Percentiles rank a stretch among this genome's conserved stretches.
These are phyloP conservation scores for Trichoderma virens DNA, from an alignment of 495 filamentous ascomycete species.

Conservation along the genomic window DNA sequence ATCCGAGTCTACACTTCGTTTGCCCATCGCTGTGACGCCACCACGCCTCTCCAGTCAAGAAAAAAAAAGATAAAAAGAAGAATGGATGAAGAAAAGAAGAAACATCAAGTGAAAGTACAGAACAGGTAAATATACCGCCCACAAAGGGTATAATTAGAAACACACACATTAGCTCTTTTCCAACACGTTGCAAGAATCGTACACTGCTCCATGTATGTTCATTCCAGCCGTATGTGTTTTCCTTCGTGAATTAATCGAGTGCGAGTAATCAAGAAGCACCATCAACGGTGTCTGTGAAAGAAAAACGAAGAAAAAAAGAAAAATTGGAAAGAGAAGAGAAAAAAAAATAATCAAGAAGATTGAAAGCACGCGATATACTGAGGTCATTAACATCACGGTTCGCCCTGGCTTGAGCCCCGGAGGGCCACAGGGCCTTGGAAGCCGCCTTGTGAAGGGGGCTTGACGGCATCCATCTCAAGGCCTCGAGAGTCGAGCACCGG, in stretches of 20 bases:
- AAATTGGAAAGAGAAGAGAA: background rate
- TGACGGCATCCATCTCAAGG: slow-evolving; percentile 40
- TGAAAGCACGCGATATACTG: background rate
- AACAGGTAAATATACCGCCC: background rate
- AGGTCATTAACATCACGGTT: background rate
- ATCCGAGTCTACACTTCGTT: slow-evolving; percentile 2
- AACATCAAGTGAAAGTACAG: background rate
- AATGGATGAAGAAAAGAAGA: background rate
- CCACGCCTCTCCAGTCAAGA: background rate
- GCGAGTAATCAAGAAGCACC: background rate
- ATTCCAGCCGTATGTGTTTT: background rate
- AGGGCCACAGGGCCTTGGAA: slow-evolving; percentile 4
- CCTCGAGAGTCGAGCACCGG: slow-evolving; percentile 15
- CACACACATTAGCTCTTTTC: slow-evolving; percentile 6
- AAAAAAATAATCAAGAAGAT: background rate
- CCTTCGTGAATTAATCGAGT: background rate
- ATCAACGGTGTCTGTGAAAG: background rate
- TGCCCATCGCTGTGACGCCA: slow-evolving; percentile 1
- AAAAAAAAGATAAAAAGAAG: background rate
- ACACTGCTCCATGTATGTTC: slow-evolving; percentile 8
- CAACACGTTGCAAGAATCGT: slow-evolving; percentile 7
- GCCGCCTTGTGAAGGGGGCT: slow-evolving; percentile 22
- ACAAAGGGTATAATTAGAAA: slow-evolving; percentile 3
- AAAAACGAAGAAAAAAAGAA: slow-evolving; percentile 11
- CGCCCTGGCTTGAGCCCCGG: background rate